Conservation (phyloP, 1,284 basidiomycete species). For the Melanopsichium pennsylvanicum region DNA sequence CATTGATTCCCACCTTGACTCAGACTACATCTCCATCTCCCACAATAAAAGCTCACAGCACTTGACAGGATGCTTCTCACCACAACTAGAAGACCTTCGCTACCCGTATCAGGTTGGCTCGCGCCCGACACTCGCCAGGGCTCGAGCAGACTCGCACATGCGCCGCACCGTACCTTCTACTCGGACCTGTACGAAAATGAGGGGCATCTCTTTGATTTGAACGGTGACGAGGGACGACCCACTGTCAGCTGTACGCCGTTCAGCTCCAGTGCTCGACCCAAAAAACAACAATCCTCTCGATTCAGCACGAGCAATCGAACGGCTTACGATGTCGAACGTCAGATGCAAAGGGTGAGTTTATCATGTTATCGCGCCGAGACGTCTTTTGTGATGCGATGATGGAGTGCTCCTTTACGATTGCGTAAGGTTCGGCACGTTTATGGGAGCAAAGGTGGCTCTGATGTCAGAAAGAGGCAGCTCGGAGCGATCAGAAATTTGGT, state of each 20-base stretch:
- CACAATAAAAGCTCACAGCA: neutral
- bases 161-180: conserved; percentile 17
- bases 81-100: conserved; percentile 5
- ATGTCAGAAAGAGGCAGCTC: conserved; percentile 1
- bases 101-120: conserved; percentile 3
- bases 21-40: neutral
- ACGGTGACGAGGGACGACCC: conserved; percentile 18
- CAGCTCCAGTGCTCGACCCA: conserved; percentile 1
- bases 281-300: conserved; percentile 10
- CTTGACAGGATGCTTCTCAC: conserved; percentile 1
- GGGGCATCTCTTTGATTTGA: conserved; percentile 30
- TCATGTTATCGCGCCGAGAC: neutral
- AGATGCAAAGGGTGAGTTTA: conserved; percentile 37
- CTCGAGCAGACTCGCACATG: conserved; percentile 7
- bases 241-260: conserved; percentile 10
- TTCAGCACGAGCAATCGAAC: conserved; percentile 24
- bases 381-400: neutral
- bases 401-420: neutral
- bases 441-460: too few relatives aligned
- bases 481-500: conserved; percentile 11
- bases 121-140: neutral
- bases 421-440: neutral
- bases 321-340: conserved; percentile 32
- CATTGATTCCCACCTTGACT: too few relatives aligned
- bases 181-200: conserved; percentile 45